Evolutionary conservation across 345 rosid genomes (phyloP), one percentile per base, ranked within the genome.

Genomic region (Populus ilicifolia): DNA sequence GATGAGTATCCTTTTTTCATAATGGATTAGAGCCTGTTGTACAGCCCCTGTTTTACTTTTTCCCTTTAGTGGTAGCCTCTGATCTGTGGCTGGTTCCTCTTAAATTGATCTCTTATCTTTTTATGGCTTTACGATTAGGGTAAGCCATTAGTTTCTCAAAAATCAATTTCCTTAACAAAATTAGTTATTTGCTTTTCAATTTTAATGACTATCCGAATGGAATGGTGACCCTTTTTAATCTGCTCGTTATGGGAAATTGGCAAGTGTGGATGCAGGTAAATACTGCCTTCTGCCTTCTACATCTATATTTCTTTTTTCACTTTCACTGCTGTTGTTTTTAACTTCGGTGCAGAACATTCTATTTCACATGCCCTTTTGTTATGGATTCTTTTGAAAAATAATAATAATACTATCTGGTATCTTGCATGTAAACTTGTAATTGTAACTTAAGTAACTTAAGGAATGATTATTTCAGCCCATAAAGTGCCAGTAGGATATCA

Each of bases 141-240:
- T 63, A 36, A 39, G 11, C n/a, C 33, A 25, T 9, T 20, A 46
- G 48, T 77, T 59, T 71, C 73, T 64, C 73, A 23, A 56, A 10
- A 52, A 12, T 61, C 62, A 33, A 27, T 78, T 86, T 80, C 85
- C 90, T 85, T 91, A 82, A 92, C 92, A 46, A 72, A 72, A 43
- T 80, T 78, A 93, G 98, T 85, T 96, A 93, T 81, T 69, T 90
- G 56, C 90, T 93, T 67, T 86, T 96, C 84, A 96, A 96, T 82
- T 93, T 96, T 80, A 96, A 96, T 78, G 99, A 96, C 83, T 96
- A 91, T 82, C 98, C 99, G 73, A 96, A 91, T 81, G 99, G 99
- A 70, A 96, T 96, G 98, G 91, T 96, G 81, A 92, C 98, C 7
- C 97, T 96, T 65, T 96, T 96, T 84, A 93, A 91, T 86, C 80